Evolutionary conservation across 2,329 filamentous ascomycete species (phyloP).

Genomic region (Aspergillus clavatus): DNA sequence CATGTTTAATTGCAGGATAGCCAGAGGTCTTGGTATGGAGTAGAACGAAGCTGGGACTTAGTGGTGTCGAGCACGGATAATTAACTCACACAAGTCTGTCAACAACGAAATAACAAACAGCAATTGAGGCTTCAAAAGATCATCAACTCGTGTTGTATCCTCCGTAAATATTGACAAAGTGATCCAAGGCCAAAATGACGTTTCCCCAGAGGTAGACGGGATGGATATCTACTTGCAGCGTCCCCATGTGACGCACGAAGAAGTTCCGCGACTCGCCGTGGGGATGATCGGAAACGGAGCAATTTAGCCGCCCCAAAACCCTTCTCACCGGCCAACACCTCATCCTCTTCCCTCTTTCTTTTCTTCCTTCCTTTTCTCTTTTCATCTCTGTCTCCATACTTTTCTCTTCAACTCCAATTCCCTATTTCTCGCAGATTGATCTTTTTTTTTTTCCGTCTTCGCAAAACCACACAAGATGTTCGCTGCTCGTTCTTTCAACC

Average conservation of each 20-base stretch:
- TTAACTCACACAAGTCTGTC: background rate
- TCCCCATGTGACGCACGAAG: slow-evolving; percentile 1
- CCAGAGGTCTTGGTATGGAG: too few species aligned
- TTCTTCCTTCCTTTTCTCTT: slow-evolving; percentile 9
- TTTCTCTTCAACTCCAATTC: slow-evolving; percentile 5
- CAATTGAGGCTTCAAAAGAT: background rate
- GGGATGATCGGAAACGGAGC: slow-evolving; percentile 19
- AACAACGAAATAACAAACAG: background rate
- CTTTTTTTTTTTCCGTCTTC: slow-evolving; percentile 11
- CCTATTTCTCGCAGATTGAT: slow-evolving; percentile 8
- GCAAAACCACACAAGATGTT: slow-evolving; percentile 59
- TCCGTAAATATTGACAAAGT: background rate
- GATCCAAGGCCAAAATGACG: background rate
- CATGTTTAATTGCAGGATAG: too few species aligned
- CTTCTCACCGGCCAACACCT: slow-evolving; percentile 19
- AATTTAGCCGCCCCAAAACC: slow-evolving; percentile 14
- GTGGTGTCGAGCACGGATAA: background rate
- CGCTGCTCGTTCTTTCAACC: slow-evolving; percentile 54
- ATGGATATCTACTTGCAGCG: background rate
- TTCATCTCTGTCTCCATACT: slow-evolving; percentile 4
- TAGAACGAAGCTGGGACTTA: too few species aligned
- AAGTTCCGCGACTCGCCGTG: slow-evolving; percentile 10
- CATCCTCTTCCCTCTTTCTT: slow-evolving; percentile 15
- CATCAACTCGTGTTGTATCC: too few species aligned
- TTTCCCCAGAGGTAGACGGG: background rate